Evolutionary conservation across 495 filamentous ascomycete genomes (phyloP), one percentile per base, ranked within the genome.

Genomic region (Daldinia childiae): DNA sequence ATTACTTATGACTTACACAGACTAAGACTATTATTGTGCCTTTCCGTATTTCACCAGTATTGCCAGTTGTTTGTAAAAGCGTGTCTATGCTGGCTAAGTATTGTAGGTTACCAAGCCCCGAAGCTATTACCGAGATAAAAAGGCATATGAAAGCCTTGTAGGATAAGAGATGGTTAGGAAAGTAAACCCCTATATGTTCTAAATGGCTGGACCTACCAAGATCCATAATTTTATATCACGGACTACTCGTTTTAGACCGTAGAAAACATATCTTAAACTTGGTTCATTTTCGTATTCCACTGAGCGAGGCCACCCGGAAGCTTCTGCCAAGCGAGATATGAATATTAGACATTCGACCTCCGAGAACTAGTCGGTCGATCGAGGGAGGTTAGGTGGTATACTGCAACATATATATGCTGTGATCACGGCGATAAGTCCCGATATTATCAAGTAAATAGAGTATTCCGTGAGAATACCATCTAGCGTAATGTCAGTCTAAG

Each of bases 311-410:
- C 56, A 61, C 6, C 56, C 55, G 6, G 50, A 64, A 0, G 48
- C 48, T 26, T 61, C 26, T 14, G 61, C 54, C 15, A 70, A 17
- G 15, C n/a, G 55, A 19, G 27, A 55, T 34, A 64, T 3, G 11
- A 41, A 26, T 27, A 48, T 29, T n/a, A n/a, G 6, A 43, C 67
- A 45, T 36, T 70, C 56, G 36, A 12, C 17, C 4, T 5, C 17
- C 19, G 27, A 21, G 29, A 70, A 24, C 45, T 27, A 55, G 3
- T 21, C 15, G 8, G 67, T 70, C 11, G 55, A 34, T 50, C 61
- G 61, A 64, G 61, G 67, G 21, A 70, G 27, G 38, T 60, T 36
- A 12, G 67, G 55, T 17, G 60, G 7, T 11, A 11, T 24, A 1
- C 0, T 21, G 3, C 24, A 30, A 14, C 1, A 24, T 29, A 4